phyloP scores from a whole-genome alignment of 2,329 filamentous ascomycete genomes.

The Cladosporium velox region DNA sequence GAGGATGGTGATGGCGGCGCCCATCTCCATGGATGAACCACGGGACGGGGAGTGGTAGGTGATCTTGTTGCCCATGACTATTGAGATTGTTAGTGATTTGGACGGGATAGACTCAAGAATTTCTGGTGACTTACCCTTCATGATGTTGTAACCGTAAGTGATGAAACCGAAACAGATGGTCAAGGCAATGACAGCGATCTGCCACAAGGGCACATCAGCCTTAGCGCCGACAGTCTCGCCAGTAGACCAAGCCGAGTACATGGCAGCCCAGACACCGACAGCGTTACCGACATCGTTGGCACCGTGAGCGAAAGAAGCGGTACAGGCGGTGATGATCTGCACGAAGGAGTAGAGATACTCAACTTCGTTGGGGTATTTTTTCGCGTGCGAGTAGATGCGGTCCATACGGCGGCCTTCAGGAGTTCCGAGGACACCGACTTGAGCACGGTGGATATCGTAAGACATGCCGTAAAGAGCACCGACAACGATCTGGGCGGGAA shows the following conservation, averaged over 20 bases:
- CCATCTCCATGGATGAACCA: conserved; percentile 63
- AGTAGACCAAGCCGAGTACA: conserved; percentile 61
- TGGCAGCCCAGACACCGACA: conserved; percentile 63
- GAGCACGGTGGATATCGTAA: conserved; percentile 80
- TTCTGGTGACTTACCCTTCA: conserved; percentile 48
- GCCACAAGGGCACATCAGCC: conserved; percentile 71
- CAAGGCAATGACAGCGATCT: conserved; percentile 67
- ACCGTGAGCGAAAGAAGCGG: conserved; percentile 71
- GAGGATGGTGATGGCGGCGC: conserved; percentile 63
- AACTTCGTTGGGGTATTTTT: conserved; percentile 63
- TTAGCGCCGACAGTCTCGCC: conserved; percentile 56
- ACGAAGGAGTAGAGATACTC: conserved; percentile 68
- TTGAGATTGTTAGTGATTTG: conserved; percentile 34
- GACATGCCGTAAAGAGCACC: conserved; percentile 71
- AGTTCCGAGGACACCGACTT: conserved; percentile 69
- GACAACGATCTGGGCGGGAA: conserved; percentile 67
- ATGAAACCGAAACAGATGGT: conserved; percentile 59
- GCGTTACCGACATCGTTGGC: conserved; percentile 68
- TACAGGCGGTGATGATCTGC: conserved; percentile 68
- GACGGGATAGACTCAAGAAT: conserved; percentile 48
- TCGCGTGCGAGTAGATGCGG: conserved; percentile 58
- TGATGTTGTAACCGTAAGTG: conserved; percentile 67
- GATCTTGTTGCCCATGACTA: conserved; percentile 59
- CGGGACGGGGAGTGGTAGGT: conserved; percentile 61
- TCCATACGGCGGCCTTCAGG: conserved; percentile 71